Conservation (phyloP, 1,284 basidiomycete genomes). For the Leccinum pachyderme region DNA sequence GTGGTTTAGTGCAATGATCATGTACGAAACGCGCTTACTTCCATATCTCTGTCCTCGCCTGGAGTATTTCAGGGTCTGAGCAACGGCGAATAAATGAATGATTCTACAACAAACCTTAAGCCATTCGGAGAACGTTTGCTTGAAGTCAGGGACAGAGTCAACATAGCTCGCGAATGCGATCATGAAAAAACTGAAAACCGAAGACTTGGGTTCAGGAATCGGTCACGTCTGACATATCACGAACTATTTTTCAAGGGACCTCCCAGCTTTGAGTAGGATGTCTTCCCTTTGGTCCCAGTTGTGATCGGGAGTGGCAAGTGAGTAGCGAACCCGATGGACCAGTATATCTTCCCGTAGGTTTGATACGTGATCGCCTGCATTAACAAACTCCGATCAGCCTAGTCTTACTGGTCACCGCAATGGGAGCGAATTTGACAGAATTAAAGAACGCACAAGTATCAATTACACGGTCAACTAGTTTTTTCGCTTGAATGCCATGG, state of each 20-base stretch:
- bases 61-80: slow-evolving; percentile 3
- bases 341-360: slow-evolving; percentile 91
- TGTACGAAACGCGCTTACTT: slow-evolving; percentile 56
- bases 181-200: slow-evolving; percentile 76
- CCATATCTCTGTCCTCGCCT: slow-evolving; percentile 90
- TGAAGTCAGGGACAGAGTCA: slow-evolving; percentile 67
- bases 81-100: background rate
- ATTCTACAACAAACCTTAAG: slow-evolving; percentile 57
- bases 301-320: slow-evolving; percentile 76
- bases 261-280: slow-evolving; percentile 61
- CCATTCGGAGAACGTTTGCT: slow-evolving; percentile 84
- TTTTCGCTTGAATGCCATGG: slow-evolving; percentile 78
- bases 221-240: slow-evolving; percentile 19
- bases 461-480: slow-evolving; percentile 83
- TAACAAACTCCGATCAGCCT: slow-evolving; percentile 13
- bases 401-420: background rate
- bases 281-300: slow-evolving; percentile 51
- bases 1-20: background rate
- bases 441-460: slow-evolving; percentile 71
- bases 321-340: slow-evolving; percentile 79
- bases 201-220: slow-evolving; percentile 5
- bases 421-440: background rate
- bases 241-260: slow-evolving; percentile 80
- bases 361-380: slow-evolving; percentile 77
- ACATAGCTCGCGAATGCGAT: slow-evolving; percentile 94